Base-by-base conservation (phyloP, 768 basidiomycete species). In the Pleurotus sapidus region DNA sequence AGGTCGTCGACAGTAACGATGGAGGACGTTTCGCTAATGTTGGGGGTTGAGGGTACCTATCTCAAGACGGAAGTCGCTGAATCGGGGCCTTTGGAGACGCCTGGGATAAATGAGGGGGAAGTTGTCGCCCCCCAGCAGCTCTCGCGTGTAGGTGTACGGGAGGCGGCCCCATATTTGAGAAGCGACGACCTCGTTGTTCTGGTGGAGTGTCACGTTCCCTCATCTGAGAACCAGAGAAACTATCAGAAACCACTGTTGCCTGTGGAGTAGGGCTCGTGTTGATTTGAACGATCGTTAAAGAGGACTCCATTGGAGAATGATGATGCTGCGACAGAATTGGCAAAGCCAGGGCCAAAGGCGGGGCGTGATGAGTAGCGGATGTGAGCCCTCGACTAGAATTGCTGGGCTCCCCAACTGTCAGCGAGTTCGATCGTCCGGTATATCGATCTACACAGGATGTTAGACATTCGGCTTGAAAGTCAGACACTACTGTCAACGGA, bases 281-380 rank as follows among this genome's bases (percentile, higher is more conserved):
- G 82, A 66, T 97, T 98, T 9, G 89, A 91, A 3, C 90, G 86
- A 65, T 96, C 97, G 66, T 99, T 98, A 78, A 98, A 99, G n/a
- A 99, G 77, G 0, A 71, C 40, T 87, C 84, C 59, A 79, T 76
- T 7, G 83, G 80, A 7, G 84, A 80, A 55, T 78, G 74, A 56
- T 53, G 74, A 66, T 59, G 71, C 65, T 61, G 77, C 67, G 63
- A 70, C 60, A 49, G 64, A 46, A 63, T 68, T 55, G 70, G 76
- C 59, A 76, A 74, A 34, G 68, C 67, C 49, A 67, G 59, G 40
- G 68, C 63, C 60, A 64, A 40, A 37, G 62, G 51, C 37, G 61
- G 45, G 8, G 60, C 57, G 46, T 65, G 57, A 3, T 57, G 43
- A 37, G 71, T 57, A 2, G 68, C 58, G 20, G 70, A 62, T 61